Evolutionary conservation across 108 stramenopile species (phyloP).

Genomic region (Discostella pseudostelligera): DNA sequence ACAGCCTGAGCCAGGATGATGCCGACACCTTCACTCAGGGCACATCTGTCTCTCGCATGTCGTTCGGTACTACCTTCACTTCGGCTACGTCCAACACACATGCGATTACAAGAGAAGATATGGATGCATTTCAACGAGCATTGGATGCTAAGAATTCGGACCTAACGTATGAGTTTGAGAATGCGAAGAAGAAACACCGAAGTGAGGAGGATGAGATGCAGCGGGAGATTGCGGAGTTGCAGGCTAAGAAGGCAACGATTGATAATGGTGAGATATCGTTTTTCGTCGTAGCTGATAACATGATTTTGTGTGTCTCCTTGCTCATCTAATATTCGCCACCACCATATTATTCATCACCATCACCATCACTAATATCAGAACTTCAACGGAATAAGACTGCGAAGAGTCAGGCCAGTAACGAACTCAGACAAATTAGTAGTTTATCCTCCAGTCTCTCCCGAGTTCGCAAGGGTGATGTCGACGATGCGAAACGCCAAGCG

Average conservation of each 20-base stretch:
- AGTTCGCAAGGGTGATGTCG: conserved; percentile 49
- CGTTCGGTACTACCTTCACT: conserved; percentile 32
- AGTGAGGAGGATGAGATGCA: conserved; percentile 58
- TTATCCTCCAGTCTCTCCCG: conserved; percentile 30
- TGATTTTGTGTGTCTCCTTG: neutral
- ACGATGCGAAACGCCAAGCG: conserved; percentile 43
- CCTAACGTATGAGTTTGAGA: conserved; percentile 36
- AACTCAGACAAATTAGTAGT: conserved; percentile 27
- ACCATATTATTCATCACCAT: neutral
- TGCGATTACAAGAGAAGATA: conserved; percentile 61
- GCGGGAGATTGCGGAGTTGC: conserved; percentile 60
- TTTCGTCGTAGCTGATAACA: neutral
- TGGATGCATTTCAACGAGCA: conserved; percentile 60
- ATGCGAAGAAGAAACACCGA: conserved; percentile 40
- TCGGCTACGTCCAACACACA: conserved; percentile 16
- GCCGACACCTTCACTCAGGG: conserved; percentile 43
- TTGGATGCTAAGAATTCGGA: conserved; percentile 47
- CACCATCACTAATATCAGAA: neutral
- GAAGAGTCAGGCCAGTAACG: conserved; percentile 52
- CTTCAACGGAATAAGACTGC: conserved; percentile 26
- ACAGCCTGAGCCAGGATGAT: conserved; percentile 53
- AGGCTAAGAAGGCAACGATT: conserved; percentile 55
- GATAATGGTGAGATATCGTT: conserved; percentile 36
- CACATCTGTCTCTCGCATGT: conserved; percentile 28
- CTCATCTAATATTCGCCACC: neutral